Evolutionary conservation across 2,329 filamentous ascomycete genomes (phyloP).

Genomic region (Ophiostoma angusticollis): DNA sequence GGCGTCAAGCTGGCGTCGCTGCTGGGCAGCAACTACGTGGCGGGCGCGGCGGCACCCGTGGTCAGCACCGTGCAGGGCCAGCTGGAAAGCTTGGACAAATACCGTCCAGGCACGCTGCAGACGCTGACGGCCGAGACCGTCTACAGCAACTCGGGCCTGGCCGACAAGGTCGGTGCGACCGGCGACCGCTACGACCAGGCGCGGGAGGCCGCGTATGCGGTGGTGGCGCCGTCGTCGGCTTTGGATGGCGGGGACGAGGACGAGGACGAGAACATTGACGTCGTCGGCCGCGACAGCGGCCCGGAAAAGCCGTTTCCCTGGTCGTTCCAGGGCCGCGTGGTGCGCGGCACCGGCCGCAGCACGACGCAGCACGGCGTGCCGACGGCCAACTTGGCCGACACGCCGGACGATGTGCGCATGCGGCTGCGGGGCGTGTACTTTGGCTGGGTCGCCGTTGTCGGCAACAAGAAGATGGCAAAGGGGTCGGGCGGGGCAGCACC

Average conservation of each 20-base stretch:
- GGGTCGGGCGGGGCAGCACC: neutral
- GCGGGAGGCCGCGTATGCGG: constrained; percentile 22
- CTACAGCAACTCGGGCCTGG: constrained; percentile 22
- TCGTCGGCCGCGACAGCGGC: constrained; percentile 37
- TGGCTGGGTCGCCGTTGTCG: constrained; percentile 43
- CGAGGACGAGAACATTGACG: constrained; percentile 21
- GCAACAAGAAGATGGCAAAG: constrained; percentile 1
- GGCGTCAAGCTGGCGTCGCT: constrained; percentile 44
- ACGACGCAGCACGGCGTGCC: constrained; percentile 32
- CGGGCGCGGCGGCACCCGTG: constrained; percentile 13
- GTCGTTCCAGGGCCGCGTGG: constrained; percentile 35
- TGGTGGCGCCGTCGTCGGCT: neutral
- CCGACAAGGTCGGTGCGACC: constrained; percentile 20
- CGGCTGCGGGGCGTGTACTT: constrained; percentile 50
- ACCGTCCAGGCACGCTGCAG: constrained; percentile 23
- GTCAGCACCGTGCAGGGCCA: constrained; percentile 28
- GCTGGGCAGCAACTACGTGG: constrained; percentile 26
- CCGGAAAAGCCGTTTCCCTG: constrained; percentile 42
- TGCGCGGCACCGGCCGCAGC: constrained; percentile 30
- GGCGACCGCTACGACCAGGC: constrained; percentile 25
- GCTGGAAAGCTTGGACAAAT: constrained; percentile 27
- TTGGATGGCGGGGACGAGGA: constrained; percentile 15
- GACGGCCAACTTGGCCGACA: constrained; percentile 38
- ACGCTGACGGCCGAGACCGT: constrained; percentile 30
- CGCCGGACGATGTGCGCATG: constrained; percentile 39